Percentiles rank a stretch among this genome's conserved stretches.
phyloP scores from a whole-genome alignment of 108 stramenopile genomes.

The Pseudonitzschia delicatissima region DNA sequence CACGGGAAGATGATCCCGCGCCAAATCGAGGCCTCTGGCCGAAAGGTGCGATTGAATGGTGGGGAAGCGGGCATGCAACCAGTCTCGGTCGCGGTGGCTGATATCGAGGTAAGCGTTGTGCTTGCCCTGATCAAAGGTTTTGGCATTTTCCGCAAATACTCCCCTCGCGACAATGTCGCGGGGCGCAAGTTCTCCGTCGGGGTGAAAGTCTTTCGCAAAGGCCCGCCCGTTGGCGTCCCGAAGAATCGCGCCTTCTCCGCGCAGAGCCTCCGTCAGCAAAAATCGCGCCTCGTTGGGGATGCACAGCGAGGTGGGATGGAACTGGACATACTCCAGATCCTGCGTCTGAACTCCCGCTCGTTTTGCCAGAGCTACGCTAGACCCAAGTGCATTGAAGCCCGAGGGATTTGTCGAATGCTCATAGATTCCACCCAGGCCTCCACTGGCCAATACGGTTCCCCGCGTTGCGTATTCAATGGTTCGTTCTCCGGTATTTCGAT shows the following conservation, averaged over 20 bases:
- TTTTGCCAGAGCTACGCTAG: conserved; percentile 77
- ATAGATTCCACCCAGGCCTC: conserved; percentile 90
- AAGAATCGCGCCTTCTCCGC: conserved; percentile 90
- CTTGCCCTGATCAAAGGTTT: conserved; percentile 31
- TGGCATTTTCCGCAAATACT: conserved; percentile 75
- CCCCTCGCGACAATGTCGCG: conserved; percentile 92
- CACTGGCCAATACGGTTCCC: conserved; percentile 86
- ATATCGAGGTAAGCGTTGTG: conserved; percentile 85
- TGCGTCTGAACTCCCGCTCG: conserved; percentile 60
- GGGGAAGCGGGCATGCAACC: conserved; percentile 83
- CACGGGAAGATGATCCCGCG: conserved; percentile 74
- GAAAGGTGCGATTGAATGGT: conserved; percentile 68
- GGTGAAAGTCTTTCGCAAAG: conserved; percentile 86
- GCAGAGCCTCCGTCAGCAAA: conserved; percentile 90
- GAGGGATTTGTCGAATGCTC: conserved; percentile 92
- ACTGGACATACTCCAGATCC: conserved; percentile 95
- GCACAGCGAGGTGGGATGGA: conserved; percentile 91
- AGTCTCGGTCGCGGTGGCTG: conserved; percentile 78
- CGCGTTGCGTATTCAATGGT: conserved; percentile 46
- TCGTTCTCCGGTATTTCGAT: conserved; percentile 41
- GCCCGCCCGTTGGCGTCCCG: conserved; percentile 68
- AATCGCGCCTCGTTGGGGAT: conserved; percentile 85
- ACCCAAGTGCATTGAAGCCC: conserved; percentile 89
- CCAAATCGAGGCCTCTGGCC: conserved; percentile 69
- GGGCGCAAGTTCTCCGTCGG: conserved; percentile 89